phyloP scores from a whole-genome alignment of 805 yeast genomes.

The Metschnikowia sp. region DNA sequence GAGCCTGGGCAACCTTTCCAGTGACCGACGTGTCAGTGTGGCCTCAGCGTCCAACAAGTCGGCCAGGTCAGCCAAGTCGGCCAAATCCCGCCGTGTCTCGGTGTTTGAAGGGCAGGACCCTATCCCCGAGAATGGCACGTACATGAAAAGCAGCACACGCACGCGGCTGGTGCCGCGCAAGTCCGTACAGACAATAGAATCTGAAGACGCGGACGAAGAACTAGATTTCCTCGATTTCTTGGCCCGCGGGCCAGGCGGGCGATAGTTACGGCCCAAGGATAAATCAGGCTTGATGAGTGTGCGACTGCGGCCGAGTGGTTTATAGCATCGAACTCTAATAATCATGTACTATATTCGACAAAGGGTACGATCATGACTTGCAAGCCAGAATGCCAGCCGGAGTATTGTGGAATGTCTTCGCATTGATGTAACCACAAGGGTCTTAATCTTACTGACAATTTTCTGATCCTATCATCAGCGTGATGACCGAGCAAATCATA shows the following conservation, averaged over 20 bases:
- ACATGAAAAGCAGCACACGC: conserved; percentile 1
- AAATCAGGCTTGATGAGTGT: too few relatives aligned
- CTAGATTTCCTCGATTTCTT: conserved; percentile 49
- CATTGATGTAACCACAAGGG: too few relatives aligned
- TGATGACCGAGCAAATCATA: too few relatives aligned
- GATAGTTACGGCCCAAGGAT: too few relatives aligned
- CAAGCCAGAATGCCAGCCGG: too few relatives aligned
- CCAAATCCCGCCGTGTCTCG: conserved; percentile 14
- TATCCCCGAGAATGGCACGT: conserved; percentile 15
- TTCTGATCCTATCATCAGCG: too few relatives aligned
- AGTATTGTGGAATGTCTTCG: too few relatives aligned
- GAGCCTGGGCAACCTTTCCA: conserved; percentile 1
- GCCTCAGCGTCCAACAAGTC: conserved; percentile 16
- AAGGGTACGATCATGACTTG: too few relatives aligned
- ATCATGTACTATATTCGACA: too few relatives aligned
- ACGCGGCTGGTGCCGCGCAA: background rate
- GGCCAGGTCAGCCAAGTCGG: conserved; percentile 10
- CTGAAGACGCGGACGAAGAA: conserved; percentile 24
- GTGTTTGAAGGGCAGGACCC: conserved; percentile 12
- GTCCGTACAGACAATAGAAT: background rate
- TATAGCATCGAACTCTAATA: too few relatives aligned
- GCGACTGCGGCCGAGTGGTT: too few relatives aligned
- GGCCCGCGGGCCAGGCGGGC: conserved; percentile 29
- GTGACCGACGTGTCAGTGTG: conserved; percentile 13
- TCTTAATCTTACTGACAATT: too few relatives aligned